Evolutionary conservation across 1,284 basidiomycete species (phyloP).

Genomic region (Ganoderma sinense): DNA sequence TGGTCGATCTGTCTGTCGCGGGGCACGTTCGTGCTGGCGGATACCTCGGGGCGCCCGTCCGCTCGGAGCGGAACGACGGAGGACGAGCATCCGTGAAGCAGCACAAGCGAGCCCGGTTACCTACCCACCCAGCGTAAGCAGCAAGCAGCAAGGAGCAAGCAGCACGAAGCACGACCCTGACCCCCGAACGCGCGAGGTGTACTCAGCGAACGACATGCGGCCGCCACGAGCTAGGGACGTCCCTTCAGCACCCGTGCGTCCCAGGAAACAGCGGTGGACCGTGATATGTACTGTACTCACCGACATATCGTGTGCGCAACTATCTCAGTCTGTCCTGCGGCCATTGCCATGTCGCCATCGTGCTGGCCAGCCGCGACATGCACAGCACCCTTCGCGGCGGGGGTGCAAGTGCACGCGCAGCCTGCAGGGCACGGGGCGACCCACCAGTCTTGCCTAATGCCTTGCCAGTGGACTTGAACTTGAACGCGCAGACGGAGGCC

Average conservation of each 20-base stretch:
- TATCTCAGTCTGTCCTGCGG: no score
- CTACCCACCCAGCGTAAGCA: no score
- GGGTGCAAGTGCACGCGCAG: no score
- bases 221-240: constrained; percentile 9
- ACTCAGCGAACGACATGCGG: constrained; percentile 4
- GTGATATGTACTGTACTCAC: background rate
- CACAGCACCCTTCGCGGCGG: background rate
- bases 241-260: constrained; percentile 5
- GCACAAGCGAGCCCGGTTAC: background rate
- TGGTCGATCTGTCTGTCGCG: background rate
- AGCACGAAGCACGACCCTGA: background rate
- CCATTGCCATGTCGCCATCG: no score
- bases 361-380: background rate
- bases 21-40: background rate
- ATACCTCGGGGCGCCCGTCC: background rate
- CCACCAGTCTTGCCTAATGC: background rate
- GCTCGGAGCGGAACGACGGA: background rate
- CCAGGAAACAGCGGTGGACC: background rate
- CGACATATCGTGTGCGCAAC: background rate
- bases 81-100: background rate
- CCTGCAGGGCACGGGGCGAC: background rate
- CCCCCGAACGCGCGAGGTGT: background rate
- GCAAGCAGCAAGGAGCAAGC: background rate
- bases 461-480: no score
- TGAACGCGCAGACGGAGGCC: no score